Evolutionary conservation across 1,284 basidiomycete species (phyloP).

Genomic region (Mycena sp.): DNA sequence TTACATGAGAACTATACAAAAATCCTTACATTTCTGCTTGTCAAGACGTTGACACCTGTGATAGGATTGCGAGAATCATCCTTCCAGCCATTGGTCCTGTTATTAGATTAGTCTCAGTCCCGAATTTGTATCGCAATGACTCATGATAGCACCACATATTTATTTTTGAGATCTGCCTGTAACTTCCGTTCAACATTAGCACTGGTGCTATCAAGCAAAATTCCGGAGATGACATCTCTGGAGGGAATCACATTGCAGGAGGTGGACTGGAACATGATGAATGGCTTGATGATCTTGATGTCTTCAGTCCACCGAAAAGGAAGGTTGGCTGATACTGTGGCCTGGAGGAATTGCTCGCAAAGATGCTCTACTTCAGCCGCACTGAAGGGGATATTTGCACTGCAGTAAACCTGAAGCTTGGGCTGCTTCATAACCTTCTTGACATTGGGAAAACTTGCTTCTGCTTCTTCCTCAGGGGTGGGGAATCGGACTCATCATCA

Average conservation of each 20-base stretch:
- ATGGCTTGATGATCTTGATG: slow-evolving; percentile 34
- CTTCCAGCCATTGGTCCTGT: slow-evolving; percentile 37
- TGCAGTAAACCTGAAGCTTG: slow-evolving; percentile 33
- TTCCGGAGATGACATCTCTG: slow-evolving; percentile 25
- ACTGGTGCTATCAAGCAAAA: slow-evolving; percentile 25
- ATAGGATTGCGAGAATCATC: slow-evolving; percentile 27
- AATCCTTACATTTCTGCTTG: slow-evolving; percentile 36
- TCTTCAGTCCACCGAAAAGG: slow-evolving; percentile 36
- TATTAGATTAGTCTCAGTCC: not conserved
- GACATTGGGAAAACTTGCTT: slow-evolving; percentile 4
- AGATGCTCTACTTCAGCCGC: slow-evolving; percentile 27
- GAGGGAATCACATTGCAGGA: slow-evolving; percentile 32
- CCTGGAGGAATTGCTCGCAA: slow-evolving; percentile 32
- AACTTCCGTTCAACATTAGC: not conserved
- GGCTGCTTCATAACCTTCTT: slow-evolving; percentile 27
- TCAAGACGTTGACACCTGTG: slow-evolving; percentile 10
- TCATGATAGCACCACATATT: not conserved
- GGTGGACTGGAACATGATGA: slow-evolving; percentile 33
- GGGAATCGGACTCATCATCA: not conserved
- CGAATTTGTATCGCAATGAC: not conserved
- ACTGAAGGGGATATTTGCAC: slow-evolving; percentile 34
- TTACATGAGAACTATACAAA: slow-evolving; percentile 1
- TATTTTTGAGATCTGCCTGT: not conserved
- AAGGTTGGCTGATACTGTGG: too few relatives aligned
- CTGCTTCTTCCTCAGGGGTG: slow-evolving; percentile 6